These are phyloP conservation scores for Limnanthes douglasii DNA, from an alignment of 345 rosid genomes.

Conservation along the genomic window DNA sequence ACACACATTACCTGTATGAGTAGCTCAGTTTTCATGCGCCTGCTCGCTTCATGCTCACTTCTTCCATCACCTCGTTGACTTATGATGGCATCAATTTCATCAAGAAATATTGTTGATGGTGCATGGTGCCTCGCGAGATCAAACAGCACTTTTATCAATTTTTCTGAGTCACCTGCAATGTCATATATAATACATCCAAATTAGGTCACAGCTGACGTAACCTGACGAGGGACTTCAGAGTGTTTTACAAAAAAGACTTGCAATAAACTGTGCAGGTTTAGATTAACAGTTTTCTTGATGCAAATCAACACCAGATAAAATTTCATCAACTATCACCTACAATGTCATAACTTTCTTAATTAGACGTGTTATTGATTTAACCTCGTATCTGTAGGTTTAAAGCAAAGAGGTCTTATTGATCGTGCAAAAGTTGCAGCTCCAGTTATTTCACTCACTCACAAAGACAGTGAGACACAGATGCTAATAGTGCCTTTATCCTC, in stretches of 20 bases:
- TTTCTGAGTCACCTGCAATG: conserved; percentile 88
- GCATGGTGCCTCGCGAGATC: conserved; percentile 97
- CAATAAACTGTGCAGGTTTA: background rate
- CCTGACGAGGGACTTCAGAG: too few species aligned
- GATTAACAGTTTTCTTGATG: too few species aligned
- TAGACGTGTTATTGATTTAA: too few species aligned
- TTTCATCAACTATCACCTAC: too few species aligned
- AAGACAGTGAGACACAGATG: too few species aligned
- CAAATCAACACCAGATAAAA: too few species aligned
- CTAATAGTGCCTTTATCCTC: too few species aligned
- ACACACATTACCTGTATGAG: conserved; percentile 68
- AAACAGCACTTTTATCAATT: conserved; percentile 79
- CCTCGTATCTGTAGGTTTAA: too few species aligned
- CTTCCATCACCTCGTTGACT: conserved; percentile 94
- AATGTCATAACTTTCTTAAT: too few species aligned
- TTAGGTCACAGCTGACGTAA: conserved; percentile 10
- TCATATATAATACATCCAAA: conserved; percentile 1
- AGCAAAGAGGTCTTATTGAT: too few species aligned
- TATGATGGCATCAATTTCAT: conserved; percentile 93
- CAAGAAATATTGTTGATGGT: conserved; percentile 92
- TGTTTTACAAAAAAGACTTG: background rate
- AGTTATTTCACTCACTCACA: too few species aligned
- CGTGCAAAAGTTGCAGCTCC: conserved; percentile 6
- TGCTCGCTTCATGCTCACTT: conserved; percentile 98
- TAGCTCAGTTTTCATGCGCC: conserved; percentile 98